phyloP scores from a whole-genome alignment of 1,284 basidiomycete species.

The Pascua sp. region DNA sequence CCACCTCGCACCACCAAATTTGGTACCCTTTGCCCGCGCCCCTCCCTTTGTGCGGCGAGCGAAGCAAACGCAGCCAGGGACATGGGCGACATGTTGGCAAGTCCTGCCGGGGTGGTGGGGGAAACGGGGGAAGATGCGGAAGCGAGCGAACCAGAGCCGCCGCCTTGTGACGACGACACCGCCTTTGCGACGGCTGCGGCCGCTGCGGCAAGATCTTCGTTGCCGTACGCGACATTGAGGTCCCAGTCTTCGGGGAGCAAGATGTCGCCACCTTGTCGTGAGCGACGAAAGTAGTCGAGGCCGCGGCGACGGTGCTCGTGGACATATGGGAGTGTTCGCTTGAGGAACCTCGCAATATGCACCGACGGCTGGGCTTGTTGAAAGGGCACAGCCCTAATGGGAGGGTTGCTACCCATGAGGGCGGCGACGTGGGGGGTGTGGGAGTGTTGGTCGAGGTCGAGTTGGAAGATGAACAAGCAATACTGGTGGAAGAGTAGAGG shows the following conservation, averaged over 20 bases:
- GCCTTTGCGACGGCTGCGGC: too few species aligned
- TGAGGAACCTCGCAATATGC: conserved; percentile 14
- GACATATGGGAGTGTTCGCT: conserved; percentile 2
- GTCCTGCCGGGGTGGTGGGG: too few species aligned
- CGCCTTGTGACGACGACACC: too few species aligned
- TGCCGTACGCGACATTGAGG: background rate
- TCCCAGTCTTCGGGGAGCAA: conserved; percentile 26
- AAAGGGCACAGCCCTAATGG: conserved; percentile 14
- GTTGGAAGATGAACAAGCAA: background rate
- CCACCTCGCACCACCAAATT: too few species aligned
- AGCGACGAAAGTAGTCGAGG: conserved; percentile 39
- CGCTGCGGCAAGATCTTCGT: too few species aligned
- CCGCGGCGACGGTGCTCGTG: conserved; percentile 4
- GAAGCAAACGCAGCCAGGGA: too few species aligned
- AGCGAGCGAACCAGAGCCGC: too few species aligned
- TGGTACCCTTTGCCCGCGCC: too few species aligned
- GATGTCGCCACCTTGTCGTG: conserved; percentile 29
- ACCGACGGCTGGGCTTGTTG: conserved; percentile 10
- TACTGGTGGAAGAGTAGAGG: background rate
- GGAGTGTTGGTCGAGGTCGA: background rate
- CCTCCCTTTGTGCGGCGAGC: too few species aligned
- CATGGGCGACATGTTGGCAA: too few species aligned
- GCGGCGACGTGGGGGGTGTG: background rate
- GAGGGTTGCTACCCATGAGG: conserved; percentile 19
- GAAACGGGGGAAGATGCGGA: too few species aligned